Evolutionary conservation across 495 filamentous ascomycete genomes (phyloP), one percentile per base, ranked within the genome.

Genomic region (Lindgomyces ingoldianus): DNA sequence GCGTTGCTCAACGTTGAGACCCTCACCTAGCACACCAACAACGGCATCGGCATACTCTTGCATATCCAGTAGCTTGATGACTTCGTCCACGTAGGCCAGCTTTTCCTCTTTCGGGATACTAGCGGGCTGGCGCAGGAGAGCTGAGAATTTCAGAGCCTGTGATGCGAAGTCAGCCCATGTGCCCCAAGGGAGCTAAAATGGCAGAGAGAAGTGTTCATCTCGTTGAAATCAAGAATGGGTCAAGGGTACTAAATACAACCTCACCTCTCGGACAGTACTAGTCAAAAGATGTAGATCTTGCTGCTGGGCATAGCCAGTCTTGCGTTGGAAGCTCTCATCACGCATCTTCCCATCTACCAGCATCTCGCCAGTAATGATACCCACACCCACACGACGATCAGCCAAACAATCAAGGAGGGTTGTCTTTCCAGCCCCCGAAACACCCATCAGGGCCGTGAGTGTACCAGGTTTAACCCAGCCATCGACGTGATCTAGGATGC

Each of bases 351-450:
- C 66, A 39, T 60, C 57, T 11, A 71, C 65, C 11, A 61, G 24
- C 42, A 71, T 59, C 14, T 48, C 33, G 19, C 69, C 69, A 9
- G 25, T 59, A 4, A 71, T 47, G 1, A 69, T 53, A 22, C 69
- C 69, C 1, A 55, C 55, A 9, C 42, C 59, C 9, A 54, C 44
- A 29, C 69, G 60, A 21, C 45, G n/a, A n/a, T n/a, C 24, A 21
- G 69, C 66, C 2, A 72, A 39, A 1, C 44, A 26, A 56, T 72
- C 57, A 12, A 72, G 62, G 1, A 72, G 52, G 2, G 66, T 62
- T 0, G 69, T 72, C 39, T 72, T 72, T 1, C 69, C 69, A 33
- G 69, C 69, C 0, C 69, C 69, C 19, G 66, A 54, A n/a, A 57
- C 66, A 36, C 69, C 65, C 66, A 72, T 72, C 4, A 72, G 46